phyloP scores from a whole-genome alignment of 169 alveolate species.

The Fabrea salina region DNA sequence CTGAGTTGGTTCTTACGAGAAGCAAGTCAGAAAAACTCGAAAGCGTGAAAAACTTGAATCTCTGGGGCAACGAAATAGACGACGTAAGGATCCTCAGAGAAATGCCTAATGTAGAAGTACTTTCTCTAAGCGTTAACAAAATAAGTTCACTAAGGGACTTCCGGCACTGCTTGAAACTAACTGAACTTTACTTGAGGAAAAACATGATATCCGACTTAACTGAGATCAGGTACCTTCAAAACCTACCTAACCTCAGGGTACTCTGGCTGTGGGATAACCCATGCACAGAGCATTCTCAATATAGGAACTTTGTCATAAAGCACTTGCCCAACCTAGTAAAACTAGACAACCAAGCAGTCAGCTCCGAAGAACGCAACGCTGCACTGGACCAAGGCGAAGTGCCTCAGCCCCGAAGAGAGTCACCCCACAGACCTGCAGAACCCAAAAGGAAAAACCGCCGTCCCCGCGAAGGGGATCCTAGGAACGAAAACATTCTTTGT shows the following conservation, averaged over 20 bases:
- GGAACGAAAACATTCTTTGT: slow-evolving; percentile 65
- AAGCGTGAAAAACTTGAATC: slow-evolving; percentile 64
- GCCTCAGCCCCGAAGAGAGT: not conserved
- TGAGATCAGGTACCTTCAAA: slow-evolving; percentile 68
- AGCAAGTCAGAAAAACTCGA: slow-evolving; percentile 63
- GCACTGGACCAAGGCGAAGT: not conserved
- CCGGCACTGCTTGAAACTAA: slow-evolving; percentile 54
- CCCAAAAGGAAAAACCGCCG: slow-evolving; percentile 7
- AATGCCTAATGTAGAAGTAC: slow-evolving; percentile 73
- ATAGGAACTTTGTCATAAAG: slow-evolving; percentile 64
- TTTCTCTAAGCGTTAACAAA: slow-evolving; percentile 71
- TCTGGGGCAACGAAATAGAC: slow-evolving; percentile 82
- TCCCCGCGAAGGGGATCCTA: not conserved
- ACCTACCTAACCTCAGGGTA: slow-evolving; percentile 67
- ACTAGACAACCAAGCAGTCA: slow-evolving; percentile 69
- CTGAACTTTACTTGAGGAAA: slow-evolving; percentile 76
- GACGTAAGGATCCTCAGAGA: slow-evolving; percentile 72
- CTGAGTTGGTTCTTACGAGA: slow-evolving; percentile 55
- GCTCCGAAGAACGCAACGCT: slow-evolving; percentile 48
- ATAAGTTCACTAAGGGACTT: slow-evolving; percentile 64
- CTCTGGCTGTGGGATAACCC: slow-evolving; percentile 84
- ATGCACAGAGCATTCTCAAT: slow-evolving; percentile 59
- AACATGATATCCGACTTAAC: slow-evolving; percentile 59
- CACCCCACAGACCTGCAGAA: not conserved
- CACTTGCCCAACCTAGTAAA: slow-evolving; percentile 76